Evolutionary conservation across 768 basidiomycete species (phyloP), one percentile per base, ranked within the genome.

Genomic region (Suillus discolor): DNA sequence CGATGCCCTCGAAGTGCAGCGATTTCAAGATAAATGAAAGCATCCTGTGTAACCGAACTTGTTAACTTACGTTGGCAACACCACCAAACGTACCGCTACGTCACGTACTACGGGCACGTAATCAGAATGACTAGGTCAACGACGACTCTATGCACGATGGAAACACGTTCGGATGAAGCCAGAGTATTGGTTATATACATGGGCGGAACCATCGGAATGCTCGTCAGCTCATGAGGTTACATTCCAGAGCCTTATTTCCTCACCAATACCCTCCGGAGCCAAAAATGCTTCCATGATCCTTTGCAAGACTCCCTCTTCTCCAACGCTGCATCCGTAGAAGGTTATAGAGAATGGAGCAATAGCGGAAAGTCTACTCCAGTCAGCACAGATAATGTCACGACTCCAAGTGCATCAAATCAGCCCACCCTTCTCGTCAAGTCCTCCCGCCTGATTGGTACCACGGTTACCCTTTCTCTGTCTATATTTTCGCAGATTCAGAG

Each of bases 211-310:
- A 94, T 96, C 69, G 93, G 92, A 20, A 94, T 94, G 92, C 87
- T 94, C 53, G 84, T 91, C 42, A 88, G 89, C 41, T 81, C 88
- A 41, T 85, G 87, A 66, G 91, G 91, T 67, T 93, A 92, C 73
- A 88, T 91, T 25, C 92, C 94, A 15, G 94, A 96, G 72, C 93
- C 93, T 0, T 90, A 89, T 70, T 96, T 94, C 74, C 80, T 96
- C 67, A 94, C 93, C 6, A 90, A 94, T 76, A 93, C 90, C 0
- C 84, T 97, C 36, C 81, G 85, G 70, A 89, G 89, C 69, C 93
- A 96, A 77, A 86, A 86, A 45, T 87, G 96, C 15, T 98, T 98
- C 72, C 93, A 98, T 76, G 96, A 98, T 69, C 96, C 96, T 4
- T 78, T 89, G 28, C 90, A 92, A 74, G 89, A 93, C 66, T 96